phyloP scores from a whole-genome alignment of 768 basidiomycete species.

The Panellus pusillus region DNA sequence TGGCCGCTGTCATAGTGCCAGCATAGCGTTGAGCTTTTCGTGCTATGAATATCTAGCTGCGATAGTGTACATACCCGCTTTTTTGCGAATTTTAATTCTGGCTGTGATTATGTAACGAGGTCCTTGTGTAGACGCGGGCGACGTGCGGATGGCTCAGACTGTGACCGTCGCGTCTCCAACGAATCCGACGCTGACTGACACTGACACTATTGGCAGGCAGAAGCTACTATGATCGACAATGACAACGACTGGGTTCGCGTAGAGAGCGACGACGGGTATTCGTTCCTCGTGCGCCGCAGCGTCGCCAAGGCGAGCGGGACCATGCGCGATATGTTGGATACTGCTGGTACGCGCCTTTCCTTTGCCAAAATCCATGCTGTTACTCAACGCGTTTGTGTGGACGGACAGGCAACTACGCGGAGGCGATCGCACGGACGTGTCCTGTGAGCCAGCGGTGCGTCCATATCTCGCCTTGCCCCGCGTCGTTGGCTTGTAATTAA shows the following conservation, averaged over 20 bases:
- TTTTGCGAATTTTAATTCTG: no score
- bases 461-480: not conserved
- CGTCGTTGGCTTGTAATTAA: not conserved
- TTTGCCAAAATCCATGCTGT: not conserved
- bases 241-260: slow-evolving; percentile 73
- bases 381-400: slow-evolving; percentile 7
- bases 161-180: no score
- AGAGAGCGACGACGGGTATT: slow-evolving; percentile 75
- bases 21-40: no score
- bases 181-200: no score
- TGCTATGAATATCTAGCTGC: no score
- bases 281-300: slow-evolving; percentile 74
- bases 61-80: no score
- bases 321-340: slow-evolving; percentile 77
- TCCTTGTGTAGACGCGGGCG: no score
- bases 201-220: not conserved
- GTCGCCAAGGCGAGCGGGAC: slow-evolving; percentile 80
- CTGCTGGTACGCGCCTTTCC: slow-evolving; percentile 50
- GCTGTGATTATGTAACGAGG: no score
- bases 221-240: slow-evolving; percentile 4
- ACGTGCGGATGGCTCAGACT: no score
- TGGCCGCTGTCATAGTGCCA: no score
- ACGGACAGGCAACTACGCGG: slow-evolving; percentile 65
- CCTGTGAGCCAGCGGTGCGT: slow-evolving; percentile 69
- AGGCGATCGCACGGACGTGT: slow-evolving; percentile 71